Base-by-base conservation (phyloP, 352 stramenopile genomes). In the Achlya hypogyna region DNA sequence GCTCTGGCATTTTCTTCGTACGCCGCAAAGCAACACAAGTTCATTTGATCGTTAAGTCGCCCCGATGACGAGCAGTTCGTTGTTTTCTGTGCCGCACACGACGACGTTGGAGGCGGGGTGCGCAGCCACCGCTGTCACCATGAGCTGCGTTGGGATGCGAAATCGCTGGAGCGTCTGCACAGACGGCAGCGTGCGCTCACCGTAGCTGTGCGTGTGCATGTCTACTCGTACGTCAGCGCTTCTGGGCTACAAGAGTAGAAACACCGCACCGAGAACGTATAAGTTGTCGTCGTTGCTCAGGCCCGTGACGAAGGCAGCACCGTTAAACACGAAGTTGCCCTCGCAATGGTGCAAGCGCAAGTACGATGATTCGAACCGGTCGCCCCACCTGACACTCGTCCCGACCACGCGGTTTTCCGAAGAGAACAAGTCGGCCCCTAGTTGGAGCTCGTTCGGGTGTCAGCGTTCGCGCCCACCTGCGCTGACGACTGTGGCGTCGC, bases 61-160 rank as follows among this genome's bases (percentile, higher is more conserved):
- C 22, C 54, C 51, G 27, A 67, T n/a, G 25, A 67, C 25, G 18
- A 49, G 25, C 18, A 67, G 25, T 5, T 49, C 60, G 35, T 67
- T 67, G 27, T 42, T 35, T 1, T 67, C n/a, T 45, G 59, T 67
- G 5, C 78, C 78, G 25, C 74, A 84, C 27, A 87, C 71, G 16
- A 87, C 71, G 3, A 73, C 51, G 38, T 83, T 71, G 47, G 81
- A 74, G 12, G 54, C 78, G 1, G 77, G 78, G 51, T 87, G 78
- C 27, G 69, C 53, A 31, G 71, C 71, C 2, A 84, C 75, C 51
- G 78, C 75, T 28, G 78, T 87, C 20, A 84, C 68, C 12, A 82
- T 65, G 35, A 64, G 71, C 40, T 58, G 54, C 56, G 74, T 84
- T 1, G 78, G 70, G 32, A 87, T 79, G 22, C 75, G 78, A 29